Percentiles rank a stretch among this genome's conserved stretches.
Evolutionary conservation across 2,329 filamentous ascomycete genomes (phyloP).

Genomic region (Nothopassalora personata): DNA sequence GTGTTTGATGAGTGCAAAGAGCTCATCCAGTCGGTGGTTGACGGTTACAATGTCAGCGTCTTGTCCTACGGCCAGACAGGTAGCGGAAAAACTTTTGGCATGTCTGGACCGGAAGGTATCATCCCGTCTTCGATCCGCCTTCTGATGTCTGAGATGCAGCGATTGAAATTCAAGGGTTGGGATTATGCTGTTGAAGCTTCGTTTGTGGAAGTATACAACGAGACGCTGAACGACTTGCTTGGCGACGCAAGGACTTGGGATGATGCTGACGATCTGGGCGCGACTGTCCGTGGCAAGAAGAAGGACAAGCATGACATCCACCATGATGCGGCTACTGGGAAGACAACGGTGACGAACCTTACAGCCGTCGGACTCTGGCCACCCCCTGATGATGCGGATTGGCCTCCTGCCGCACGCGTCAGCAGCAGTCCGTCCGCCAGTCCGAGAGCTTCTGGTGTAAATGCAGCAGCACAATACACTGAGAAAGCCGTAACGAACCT

Average conservation of each 20-base stretch:
- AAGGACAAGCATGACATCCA: constrained; percentile 85
- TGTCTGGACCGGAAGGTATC: constrained; percentile 89
- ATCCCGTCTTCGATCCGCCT: constrained; percentile 89
- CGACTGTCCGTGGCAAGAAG: constrained; percentile 27
- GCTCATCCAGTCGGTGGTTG: constrained; percentile 88
- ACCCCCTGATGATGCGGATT: constrained; percentile 54
- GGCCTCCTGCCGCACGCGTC: constrained; percentile 23
- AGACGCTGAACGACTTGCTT: constrained; percentile 88
- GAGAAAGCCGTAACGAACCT: constrained; percentile 27
- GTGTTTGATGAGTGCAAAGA: constrained; percentile 97
- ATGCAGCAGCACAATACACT: constrained; percentile 23
- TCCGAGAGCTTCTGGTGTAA: neutral
- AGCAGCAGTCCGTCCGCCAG: constrained; percentile 3
- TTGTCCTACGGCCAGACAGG: constrained; percentile 98
- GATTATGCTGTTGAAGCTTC: constrained; percentile 88
- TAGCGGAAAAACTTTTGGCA: constrained; percentile 93
- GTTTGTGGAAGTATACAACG: constrained; percentile 97
- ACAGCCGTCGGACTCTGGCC: constrained; percentile 73
- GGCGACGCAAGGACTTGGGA: constrained; percentile 64
- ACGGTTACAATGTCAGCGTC: constrained; percentile 98
- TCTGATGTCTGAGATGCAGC: constrained; percentile 82
- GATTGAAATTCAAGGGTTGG: constrained; percentile 88
- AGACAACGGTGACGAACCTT: constrained; percentile 76
- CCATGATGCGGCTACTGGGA: constrained; percentile 75
- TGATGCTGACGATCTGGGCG: constrained; percentile 26